These are phyloP conservation scores for Spathaspora hagerdaliae DNA, from an alignment of 805 yeast genomes.

Conservation along the genomic window DNA sequence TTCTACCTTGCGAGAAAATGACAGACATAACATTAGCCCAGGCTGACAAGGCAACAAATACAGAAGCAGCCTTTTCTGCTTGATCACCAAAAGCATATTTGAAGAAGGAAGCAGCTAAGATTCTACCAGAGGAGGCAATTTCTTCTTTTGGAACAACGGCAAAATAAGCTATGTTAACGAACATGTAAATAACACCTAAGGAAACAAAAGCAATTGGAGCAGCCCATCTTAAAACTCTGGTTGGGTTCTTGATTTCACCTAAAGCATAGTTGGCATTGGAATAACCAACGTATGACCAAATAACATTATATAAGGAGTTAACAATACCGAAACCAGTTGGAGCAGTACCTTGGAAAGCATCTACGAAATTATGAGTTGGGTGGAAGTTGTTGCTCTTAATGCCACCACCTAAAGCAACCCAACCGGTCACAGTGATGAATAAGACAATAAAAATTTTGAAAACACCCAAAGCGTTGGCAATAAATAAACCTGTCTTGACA, in stretches of 20 bases:
- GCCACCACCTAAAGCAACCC: conserved; percentile 80
- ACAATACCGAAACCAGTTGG: conserved; percentile 69
- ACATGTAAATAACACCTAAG: conserved; percentile 64
- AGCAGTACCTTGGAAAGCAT: conserved; percentile 52
- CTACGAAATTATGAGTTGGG: conserved; percentile 54
- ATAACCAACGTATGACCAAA: conserved; percentile 83
- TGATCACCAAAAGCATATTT: conserved; percentile 62
- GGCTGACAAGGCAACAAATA: conserved; percentile 77
- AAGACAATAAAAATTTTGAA: conserved; percentile 70
- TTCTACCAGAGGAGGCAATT: conserved; percentile 56
- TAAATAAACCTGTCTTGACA: conserved; percentile 61
- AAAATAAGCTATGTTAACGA: conserved; percentile 75
- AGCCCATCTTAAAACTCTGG: conserved; percentile 61
- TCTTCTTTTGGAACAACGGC: conserved; percentile 74
- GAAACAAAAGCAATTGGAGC: conserved; percentile 69
- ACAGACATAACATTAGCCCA: conserved; percentile 80
- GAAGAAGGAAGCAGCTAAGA: conserved; percentile 75
- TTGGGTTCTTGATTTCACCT: conserved; percentile 75
- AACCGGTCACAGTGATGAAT: conserved; percentile 71
- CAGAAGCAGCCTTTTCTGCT: conserved; percentile 72
- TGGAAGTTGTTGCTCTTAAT: conserved; percentile 43
- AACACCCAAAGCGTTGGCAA: conserved; percentile 62
- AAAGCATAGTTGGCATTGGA: conserved; percentile 81
- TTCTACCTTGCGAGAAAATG: conserved; percentile 77
- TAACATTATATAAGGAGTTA: conserved; percentile 74